These are phyloP conservation scores for Suhomyces choctaworum DNA, from an alignment of 1,139 yeast species.

Conservation along the genomic window DNA sequence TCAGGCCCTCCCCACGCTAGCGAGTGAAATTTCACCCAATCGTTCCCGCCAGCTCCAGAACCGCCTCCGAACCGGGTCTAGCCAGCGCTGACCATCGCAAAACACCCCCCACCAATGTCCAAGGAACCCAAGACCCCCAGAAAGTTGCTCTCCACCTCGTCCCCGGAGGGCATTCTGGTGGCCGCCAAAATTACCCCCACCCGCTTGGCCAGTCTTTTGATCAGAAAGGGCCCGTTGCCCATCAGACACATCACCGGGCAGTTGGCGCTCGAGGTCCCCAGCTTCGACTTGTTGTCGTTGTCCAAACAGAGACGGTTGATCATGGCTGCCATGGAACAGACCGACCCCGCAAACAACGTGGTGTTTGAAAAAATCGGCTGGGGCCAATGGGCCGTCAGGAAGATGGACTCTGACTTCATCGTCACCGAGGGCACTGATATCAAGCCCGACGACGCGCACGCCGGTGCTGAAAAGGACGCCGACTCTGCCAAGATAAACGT, in stretches of 20 bases:
- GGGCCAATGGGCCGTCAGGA: constrained; percentile 95
- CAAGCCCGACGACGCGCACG: constrained; percentile 19
- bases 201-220: constrained; percentile 66
- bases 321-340: constrained; percentile 79
- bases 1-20: background rate
- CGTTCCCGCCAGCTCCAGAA: background rate
- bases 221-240: constrained; percentile 82
- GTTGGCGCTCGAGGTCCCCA: constrained; percentile 70
- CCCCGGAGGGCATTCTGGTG: constrained; percentile 86
- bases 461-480: constrained; percentile 1
- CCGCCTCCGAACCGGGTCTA: background rate
- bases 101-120: constrained; percentile 2
- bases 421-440: constrained; percentile 46
- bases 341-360: constrained; percentile 57
- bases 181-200: constrained; percentile 85
- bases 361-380: constrained; percentile 93
- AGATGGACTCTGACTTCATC: constrained; percentile 51
- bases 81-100: background rate
- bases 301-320: constrained; percentile 89
- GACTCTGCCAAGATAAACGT: constrained; percentile 24
- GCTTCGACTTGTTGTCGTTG: constrained; percentile 75
- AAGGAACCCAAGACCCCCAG: constrained; percentile 14
- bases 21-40: background rate
- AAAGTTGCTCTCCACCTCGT: constrained; percentile 64
- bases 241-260: constrained; percentile 87